A percentile compares a stretch with the other conserved stretches of the same genome.
Conservation (phyloP, 768 basidiomycete genomes). For the Termitomyces sp. region DNA sequence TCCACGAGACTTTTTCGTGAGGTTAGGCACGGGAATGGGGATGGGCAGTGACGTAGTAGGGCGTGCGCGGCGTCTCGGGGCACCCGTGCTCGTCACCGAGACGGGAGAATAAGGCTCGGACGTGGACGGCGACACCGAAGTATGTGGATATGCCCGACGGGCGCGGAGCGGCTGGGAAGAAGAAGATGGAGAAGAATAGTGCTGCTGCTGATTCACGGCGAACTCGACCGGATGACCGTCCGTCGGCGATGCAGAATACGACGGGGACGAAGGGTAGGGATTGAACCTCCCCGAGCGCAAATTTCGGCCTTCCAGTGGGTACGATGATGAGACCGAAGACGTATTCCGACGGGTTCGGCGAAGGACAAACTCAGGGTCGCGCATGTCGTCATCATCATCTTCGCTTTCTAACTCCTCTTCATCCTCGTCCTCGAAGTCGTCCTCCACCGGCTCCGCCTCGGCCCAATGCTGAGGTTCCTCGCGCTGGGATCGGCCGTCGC, state of each 20-base stretch:
- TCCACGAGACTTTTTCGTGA: constrained; percentile 50
- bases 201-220: constrained; percentile 3
- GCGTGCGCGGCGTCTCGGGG: constrained; percentile 18
- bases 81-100: not conserved
- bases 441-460: constrained; percentile 10
- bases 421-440: constrained; percentile 5
- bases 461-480: not conserved
- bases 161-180: constrained; percentile 8
- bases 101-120: constrained; percentile 13
- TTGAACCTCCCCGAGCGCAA: constrained; percentile 17
- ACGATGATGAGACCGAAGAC: not conserved
- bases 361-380: constrained; percentile 32
- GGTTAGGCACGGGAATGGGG: constrained; percentile 45
- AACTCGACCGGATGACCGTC: constrained; percentile 6
- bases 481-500: constrained; percentile 16
- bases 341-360: constrained; percentile 21
- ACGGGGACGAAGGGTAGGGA: constrained; percentile 14
- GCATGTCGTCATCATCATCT: constrained; percentile 26
- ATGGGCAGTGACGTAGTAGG: constrained; percentile 32
- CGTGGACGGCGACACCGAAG: constrained; percentile 13
- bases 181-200: constrained; percentile 2
- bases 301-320: constrained; percentile 8
- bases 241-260: constrained; percentile 11
- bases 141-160: constrained; percentile 11
- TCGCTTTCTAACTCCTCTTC: constrained; percentile 29